Base-by-base conservation (phyloP, 805 yeast species). In the Wickerhamiella domercqiae region DNA sequence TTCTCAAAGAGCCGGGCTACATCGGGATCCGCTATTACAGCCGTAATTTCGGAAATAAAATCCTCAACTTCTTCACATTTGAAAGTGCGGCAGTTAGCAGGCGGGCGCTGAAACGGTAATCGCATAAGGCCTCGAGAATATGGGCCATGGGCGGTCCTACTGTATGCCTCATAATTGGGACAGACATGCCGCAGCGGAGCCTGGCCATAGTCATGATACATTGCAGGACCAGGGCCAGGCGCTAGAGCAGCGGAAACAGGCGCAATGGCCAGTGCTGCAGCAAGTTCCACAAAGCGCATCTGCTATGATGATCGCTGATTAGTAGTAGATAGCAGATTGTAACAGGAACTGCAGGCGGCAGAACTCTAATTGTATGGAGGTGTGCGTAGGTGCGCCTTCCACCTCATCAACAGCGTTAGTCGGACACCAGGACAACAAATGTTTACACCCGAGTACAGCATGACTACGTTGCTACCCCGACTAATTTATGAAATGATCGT, bases 21-120 rank as follows among this genome's bases (percentile, higher is more conserved):
- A 53, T 83, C 94, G 0, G 67, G 68, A 52, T 75, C 76, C 25
- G 54, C 52, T 15, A 81, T 60, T 44, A 67, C 62, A 9, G 36
- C 35, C 35, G 60, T 67, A 53, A 80, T 60, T 35, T 72, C 75
- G 2, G 46, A 52, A 17, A 83, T 70, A 25, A 74, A 59, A 13
- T 50, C 47, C 45, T 83, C 95, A 3, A 84, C 75, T 0, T 70
- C 70, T 0, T 50, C 46, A 0, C 86, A 76, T 2, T 42, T 45
- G 53, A 81, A 83, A 0, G 93, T 83, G 5, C 94, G 68, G 52
- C 94, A 84, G 26, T 66, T 53, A 11, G 59, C 60, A 0, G 70
- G 62, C 1, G 95, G 95, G 47, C 95, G 62, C 74, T 81, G 86
- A 46, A 51, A 79, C 1, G 94, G 82, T 41, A 75, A 61, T 28